Conservation (phyloP, 2,329 filamentous ascomycete genomes). For the Ceratocystis destructans region DNA sequence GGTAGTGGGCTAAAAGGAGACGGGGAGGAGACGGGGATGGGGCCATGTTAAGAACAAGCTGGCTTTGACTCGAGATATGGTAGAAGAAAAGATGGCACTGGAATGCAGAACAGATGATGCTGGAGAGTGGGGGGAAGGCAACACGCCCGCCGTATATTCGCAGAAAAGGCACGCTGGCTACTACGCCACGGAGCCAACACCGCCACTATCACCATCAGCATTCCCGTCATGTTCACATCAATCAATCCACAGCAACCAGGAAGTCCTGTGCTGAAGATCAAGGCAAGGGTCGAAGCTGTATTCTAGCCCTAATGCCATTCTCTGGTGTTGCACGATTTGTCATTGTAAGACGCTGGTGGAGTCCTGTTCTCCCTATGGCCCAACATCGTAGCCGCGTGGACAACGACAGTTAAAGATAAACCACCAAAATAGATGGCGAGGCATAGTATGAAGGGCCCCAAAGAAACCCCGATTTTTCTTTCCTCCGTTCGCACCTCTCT, state of each 20-base stretch:
- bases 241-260: too few relatives aligned
- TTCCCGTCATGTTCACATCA: too few relatives aligned
- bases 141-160: neutral
- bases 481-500: neutral
- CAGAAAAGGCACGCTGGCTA: too few relatives aligned
- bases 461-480: neutral
- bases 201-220: too few relatives aligned
- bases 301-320: neutral
- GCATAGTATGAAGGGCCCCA: neutral
- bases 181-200: too few relatives aligned
- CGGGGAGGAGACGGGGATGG: neutral
- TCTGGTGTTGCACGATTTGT: neutral
- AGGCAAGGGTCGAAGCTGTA: too few relatives aligned
- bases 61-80: neutral
- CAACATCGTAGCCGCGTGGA: neutral
- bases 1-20: too few relatives aligned
- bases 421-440: neutral
- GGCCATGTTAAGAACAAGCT: too few relatives aligned
- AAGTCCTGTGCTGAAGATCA: too few relatives aligned
- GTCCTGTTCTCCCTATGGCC: neutral
- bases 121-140: neutral
- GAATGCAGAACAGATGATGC: neutral
- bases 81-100: neutral
- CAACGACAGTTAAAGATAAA: neutral
- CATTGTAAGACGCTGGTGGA: neutral